A percentile compares a stretch with the other conserved stretches of the same genome.
Conservation (phyloP, 805 yeast genomes). For the Candida vaughaniae region DNA sequence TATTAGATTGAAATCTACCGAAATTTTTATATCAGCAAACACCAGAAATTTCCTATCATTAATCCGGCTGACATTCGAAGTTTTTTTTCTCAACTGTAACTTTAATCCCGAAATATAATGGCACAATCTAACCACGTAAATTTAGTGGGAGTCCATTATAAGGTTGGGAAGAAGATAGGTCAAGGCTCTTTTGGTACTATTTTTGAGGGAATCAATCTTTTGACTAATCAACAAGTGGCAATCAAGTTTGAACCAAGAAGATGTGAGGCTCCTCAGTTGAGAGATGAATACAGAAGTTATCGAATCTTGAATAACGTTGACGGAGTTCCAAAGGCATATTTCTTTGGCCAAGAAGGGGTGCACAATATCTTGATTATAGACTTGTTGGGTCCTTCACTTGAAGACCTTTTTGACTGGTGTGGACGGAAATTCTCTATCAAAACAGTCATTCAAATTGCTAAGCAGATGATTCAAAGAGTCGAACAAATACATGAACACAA, state of each 20-base stretch:
- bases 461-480: constrained; percentile 73
- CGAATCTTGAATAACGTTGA: constrained; percentile 64
- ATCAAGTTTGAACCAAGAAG: constrained; percentile 80
- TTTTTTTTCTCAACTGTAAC: too few species aligned
- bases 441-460: constrained; percentile 72
- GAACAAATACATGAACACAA: constrained; percentile 76
- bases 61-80: too few species aligned
- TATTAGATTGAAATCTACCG: too few species aligned
- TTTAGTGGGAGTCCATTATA: constrained; percentile 66
- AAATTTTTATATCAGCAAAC: too few species aligned
- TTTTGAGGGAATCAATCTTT: constrained; percentile 74
- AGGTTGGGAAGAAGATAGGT: constrained; percentile 80
- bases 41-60: too few species aligned
- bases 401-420: constrained; percentile 87
- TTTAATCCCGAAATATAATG: constrained; percentile 1
- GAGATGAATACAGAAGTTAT: constrained; percentile 80
- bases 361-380: constrained; percentile 77
- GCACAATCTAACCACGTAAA: constrained; percentile 14
- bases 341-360: constrained; percentile 82
- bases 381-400: constrained; percentile 75
- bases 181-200: constrained; percentile 87
- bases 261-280: constrained; percentile 79
- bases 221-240: constrained; percentile 66
- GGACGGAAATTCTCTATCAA: constrained; percentile 70
- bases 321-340: constrained; percentile 82